These are phyloP conservation scores for Vaccinium corymbosum DNA, from an alignment of 148 eudicot species.

Conservation along the genomic window DNA sequence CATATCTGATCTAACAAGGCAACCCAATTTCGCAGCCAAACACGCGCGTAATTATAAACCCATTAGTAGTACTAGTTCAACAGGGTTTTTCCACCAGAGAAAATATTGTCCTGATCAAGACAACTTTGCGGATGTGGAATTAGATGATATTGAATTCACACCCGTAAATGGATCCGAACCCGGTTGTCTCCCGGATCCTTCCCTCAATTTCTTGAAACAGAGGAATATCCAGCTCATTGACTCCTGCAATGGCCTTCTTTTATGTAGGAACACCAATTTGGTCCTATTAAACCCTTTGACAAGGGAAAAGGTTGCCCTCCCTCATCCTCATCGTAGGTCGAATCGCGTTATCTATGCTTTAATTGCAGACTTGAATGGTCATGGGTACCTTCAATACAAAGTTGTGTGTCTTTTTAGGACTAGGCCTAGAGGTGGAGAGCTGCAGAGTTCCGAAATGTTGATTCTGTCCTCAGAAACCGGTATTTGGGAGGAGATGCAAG, in stretches of 20 bases:
- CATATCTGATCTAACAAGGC: not conserved
- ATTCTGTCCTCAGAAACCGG: too few species aligned
- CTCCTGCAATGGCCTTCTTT: slow-evolving; percentile 16
- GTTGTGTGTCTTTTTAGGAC: not conserved
- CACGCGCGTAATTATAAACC: not conserved
- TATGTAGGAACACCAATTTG: not conserved
- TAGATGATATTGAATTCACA: too few species aligned
- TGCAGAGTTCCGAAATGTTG: not conserved
- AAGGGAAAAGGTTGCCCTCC: not conserved
- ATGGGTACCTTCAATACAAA: not conserved
- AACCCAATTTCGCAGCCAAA: not conserved
- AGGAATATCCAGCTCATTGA: not conserved
- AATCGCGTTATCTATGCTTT: slow-evolving; percentile 10
- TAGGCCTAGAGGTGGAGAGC: not conserved
- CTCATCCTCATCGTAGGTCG: not conserved
- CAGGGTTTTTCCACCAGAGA: not conserved
- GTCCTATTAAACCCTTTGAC: not conserved
- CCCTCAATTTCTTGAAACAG: not conserved
- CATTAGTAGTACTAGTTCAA: not conserved
- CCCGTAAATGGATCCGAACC: too few species aligned
- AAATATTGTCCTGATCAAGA: not conserved
- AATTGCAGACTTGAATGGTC: not conserved
- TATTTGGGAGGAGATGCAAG: too few species aligned
- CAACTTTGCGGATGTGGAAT: too few species aligned
- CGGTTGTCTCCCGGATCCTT: too few species aligned